A percentile compares a stretch with the other conserved stretches of the same genome.
These are phyloP conservation scores for Tricholoma sp. DNA, from an alignment of 768 basidiomycete species.

Conservation along the genomic window DNA sequence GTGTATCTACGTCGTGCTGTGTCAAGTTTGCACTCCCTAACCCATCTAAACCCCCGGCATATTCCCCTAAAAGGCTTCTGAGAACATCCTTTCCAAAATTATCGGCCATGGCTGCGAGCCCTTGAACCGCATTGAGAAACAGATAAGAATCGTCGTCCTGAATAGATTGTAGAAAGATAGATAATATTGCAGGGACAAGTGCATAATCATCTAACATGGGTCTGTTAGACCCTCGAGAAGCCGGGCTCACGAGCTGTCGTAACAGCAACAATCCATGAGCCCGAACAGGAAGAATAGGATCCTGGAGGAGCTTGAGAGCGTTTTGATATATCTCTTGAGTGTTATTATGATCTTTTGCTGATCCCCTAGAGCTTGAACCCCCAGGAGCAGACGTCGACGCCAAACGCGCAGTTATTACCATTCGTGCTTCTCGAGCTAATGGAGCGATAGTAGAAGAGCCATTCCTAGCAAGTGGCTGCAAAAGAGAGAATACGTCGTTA, in stretches of 20 bases:
- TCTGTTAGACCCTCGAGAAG: constrained; percentile 14
- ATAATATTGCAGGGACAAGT: constrained; percentile 76
- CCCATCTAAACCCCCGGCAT: constrained; percentile 50
- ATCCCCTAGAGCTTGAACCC: constrained; percentile 17
- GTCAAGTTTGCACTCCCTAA: constrained; percentile 40
- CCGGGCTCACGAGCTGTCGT: constrained; percentile 62
- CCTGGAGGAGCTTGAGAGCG: constrained; percentile 82
- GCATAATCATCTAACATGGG: constrained; percentile 43
- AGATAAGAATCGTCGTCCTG: constrained; percentile 96
- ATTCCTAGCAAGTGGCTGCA: constrained; percentile 53
- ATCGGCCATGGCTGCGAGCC: constrained; percentile 82
- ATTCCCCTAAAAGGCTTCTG: constrained; percentile 58
- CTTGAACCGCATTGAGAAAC: constrained; percentile 89
- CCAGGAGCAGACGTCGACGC: constrained; percentile 48
- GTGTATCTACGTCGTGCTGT: constrained; percentile 64
- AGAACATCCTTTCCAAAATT: constrained; percentile 71
- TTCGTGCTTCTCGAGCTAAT: constrained; percentile 70
- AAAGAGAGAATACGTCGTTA: constrained; percentile 61
- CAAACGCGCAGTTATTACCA: constrained; percentile 79
- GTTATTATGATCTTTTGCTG: constrained; percentile 38
- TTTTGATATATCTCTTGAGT: constrained; percentile 75
- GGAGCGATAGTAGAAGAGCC: constrained; percentile 43
- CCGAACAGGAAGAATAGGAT: constrained; percentile 88
- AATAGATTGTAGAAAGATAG: constrained; percentile 78
- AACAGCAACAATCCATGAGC: constrained; percentile 87